Evolutionary conservation across 208 protist genomes (phyloP).

Genomic region (Willaertia magna): DNA sequence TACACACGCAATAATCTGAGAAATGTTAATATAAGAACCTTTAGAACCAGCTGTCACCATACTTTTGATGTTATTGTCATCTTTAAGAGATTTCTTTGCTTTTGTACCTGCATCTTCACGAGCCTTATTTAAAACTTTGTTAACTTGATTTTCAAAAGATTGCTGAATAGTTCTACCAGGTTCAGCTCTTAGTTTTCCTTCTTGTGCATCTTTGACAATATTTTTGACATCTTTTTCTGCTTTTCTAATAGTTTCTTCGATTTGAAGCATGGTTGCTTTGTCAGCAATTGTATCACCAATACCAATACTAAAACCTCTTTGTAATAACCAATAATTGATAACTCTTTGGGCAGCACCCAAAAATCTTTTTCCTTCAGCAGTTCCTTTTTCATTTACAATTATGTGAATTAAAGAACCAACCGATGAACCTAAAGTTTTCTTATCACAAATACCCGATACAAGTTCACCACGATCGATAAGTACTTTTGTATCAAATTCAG

Average conservation of each 20-base stretch:
- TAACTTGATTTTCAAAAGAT: slow-evolving; percentile 96
- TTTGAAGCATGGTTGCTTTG: slow-evolving; percentile 65
- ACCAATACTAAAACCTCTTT: slow-evolving; percentile 89
- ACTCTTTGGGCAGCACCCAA: slow-evolving; percentile 81
- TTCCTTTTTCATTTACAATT: slow-evolving; percentile 89
- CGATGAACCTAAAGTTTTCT: slow-evolving; percentile 65
- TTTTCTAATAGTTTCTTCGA: slow-evolving; percentile 69
- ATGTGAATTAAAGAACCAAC: slow-evolving; percentile 86
- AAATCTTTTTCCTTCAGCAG: slow-evolving; percentile 68
- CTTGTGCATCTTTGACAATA: slow-evolving; percentile 72
- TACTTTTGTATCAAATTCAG: slow-evolving; percentile 43
- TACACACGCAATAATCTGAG: slow-evolving; percentile 97
- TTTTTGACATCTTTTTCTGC: slow-evolving; percentile 69
- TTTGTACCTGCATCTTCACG: slow-evolving; percentile 70
- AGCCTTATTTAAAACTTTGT: slow-evolving; percentile 75
- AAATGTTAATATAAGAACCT: slow-evolving; percentile 95
- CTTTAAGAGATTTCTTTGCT: slow-evolving; percentile 56
- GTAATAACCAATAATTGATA: slow-evolving; percentile 91
- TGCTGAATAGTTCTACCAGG: slow-evolving; percentile 86
- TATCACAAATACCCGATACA: slow-evolving; percentile 58
- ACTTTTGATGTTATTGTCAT: slow-evolving; percentile 79
- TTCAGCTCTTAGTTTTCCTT: slow-evolving; percentile 75
- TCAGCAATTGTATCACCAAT: slow-evolving; percentile 95
- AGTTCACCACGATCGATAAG: slow-evolving; percentile 79
- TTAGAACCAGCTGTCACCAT: slow-evolving; percentile 97